Conservation (phyloP, 1,284 basidiomycete species). For the Serendipita sp. region DNA sequence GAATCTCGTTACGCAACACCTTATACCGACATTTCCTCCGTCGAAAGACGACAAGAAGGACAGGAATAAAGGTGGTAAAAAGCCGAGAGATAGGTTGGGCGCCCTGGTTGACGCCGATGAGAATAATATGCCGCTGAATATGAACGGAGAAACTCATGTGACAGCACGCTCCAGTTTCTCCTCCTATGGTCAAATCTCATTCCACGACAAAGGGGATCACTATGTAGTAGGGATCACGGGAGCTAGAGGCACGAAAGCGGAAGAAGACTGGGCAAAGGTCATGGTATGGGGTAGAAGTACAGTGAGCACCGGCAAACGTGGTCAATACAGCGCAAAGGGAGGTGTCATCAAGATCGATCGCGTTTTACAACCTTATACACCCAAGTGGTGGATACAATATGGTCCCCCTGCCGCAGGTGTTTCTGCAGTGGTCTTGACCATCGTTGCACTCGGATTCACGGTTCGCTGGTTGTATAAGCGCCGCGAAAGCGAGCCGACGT, state of each 20-base stretch:
- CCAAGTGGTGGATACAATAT: slow-evolving; percentile 65
- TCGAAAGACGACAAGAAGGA: slow-evolving; percentile 21
- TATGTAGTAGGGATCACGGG: slow-evolving; percentile 78
- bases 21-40: slow-evolving; percentile 42
- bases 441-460: slow-evolving; percentile 58
- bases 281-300: slow-evolving; percentile 73
- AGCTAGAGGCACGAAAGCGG: slow-evolving; percentile 60
- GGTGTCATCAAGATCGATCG: slow-evolving; percentile 83
- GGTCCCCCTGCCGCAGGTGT: slow-evolving; percentile 48
- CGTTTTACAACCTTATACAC: slow-evolving; percentile 73
- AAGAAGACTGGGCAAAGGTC: slow-evolving; percentile 64
- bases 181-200: slow-evolving; percentile 67
- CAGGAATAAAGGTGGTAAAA: slow-evolving; percentile 12
- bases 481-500: slow-evolving; percentile 67
- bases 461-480: slow-evolving; percentile 49
- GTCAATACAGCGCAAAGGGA: slow-evolving; percentile 28
- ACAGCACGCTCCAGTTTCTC: slow-evolving; percentile 53
- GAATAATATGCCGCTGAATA: slow-evolving; percentile 54
- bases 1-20: slow-evolving; percentile 73
- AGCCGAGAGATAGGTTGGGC: not conserved
- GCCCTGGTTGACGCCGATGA: slow-evolving; percentile 15
- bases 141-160: slow-evolving; percentile 59
- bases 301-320: slow-evolving; percentile 18
- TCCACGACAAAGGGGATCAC: slow-evolving; percentile 34
- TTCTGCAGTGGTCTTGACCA: slow-evolving; percentile 37